Percentiles rank a stretch among this genome's conserved stretches.
Conservation (phyloP, 2,329 filamentous ascomycete genomes). For the Zymoseptoria ardabiliae region DNA sequence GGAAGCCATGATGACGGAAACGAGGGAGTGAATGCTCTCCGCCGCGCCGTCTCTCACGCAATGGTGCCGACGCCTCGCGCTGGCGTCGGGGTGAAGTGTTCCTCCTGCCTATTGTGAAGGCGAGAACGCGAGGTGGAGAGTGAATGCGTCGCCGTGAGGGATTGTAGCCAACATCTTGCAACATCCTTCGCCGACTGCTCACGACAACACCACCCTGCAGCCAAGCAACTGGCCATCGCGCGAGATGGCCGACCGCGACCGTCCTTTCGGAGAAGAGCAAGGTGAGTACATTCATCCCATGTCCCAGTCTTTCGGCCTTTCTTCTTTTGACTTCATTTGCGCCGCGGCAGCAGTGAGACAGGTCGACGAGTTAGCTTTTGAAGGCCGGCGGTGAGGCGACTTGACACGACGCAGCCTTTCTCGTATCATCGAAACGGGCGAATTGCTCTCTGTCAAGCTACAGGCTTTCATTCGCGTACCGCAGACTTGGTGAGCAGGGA, state of each 20-base stretch:
- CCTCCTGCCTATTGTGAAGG: not conserved
- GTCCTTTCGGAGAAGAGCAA: not conserved
- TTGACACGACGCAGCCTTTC: not conserved
- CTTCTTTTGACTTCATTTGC: not conserved
- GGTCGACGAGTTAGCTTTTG: not conserved
- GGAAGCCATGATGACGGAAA: too few relatives aligned
- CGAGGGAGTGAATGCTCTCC: not conserved
- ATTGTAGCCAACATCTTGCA: not conserved
- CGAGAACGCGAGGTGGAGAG: not conserved
- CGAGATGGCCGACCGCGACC: not conserved
- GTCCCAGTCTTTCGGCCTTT: not conserved
- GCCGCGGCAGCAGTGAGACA: not conserved
- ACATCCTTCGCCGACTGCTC: not conserved
- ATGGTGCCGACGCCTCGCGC: too few relatives aligned
- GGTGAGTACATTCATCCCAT: not conserved
- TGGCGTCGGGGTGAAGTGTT: not conserved
- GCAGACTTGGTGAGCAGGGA: not conserved
- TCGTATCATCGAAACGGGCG: not conserved
- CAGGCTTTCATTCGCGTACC: not conserved
- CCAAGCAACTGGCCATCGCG: not conserved
- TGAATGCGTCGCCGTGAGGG: not conserved
- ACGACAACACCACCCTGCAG: not conserved
- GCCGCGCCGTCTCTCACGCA: too few relatives aligned
- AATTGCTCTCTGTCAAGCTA: not conserved
- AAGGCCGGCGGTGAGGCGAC: not conserved